Conservation (phyloP, 805 yeast genomes). For the Sugiyamaella qingdaonensis region DNA sequence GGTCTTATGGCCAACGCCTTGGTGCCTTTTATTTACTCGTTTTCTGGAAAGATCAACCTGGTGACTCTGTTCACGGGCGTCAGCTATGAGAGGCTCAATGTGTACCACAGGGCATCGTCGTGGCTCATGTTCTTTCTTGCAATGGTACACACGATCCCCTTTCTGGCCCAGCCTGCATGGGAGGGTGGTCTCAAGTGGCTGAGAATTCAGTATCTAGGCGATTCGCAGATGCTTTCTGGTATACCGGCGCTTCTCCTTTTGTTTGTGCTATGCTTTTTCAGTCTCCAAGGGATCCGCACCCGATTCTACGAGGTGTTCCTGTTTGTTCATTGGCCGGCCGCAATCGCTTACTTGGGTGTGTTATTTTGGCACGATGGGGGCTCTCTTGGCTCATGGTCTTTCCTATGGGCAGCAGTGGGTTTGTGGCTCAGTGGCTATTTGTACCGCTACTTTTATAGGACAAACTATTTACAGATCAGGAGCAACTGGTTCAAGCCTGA, state of each 20-base stretch:
- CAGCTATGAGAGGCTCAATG: constrained; percentile 20
- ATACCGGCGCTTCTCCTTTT: constrained; percentile 14
- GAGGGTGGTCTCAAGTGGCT: constrained; percentile 18
- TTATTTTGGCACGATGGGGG: constrained; percentile 19
- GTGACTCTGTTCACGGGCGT: constrained; percentile 19
- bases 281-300: constrained; percentile 14
- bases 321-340: constrained; percentile 22
- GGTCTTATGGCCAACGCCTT: constrained; percentile 22
- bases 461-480: constrained; percentile 15
- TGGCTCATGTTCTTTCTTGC: constrained; percentile 18
- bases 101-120: constrained; percentile 17
- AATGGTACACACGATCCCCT: constrained; percentile 20
- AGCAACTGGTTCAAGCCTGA: constrained; percentile 19
- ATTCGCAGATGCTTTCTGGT: constrained; percentile 9
- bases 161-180: constrained; percentile 14
- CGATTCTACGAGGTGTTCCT: constrained; percentile 19
- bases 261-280: constrained; percentile 15
- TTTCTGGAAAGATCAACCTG: constrained; percentile 20
- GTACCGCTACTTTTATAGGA: constrained; percentile 16
- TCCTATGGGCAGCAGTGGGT: constrained; percentile 16
- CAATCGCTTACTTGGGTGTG: constrained; percentile 18
- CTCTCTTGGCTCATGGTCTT: constrained; percentile 16
- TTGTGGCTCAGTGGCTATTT: constrained; percentile 14
- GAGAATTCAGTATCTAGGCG: background rate
- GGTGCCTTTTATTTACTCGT: constrained; percentile 21